A percentile compares a stretch with the other conserved stretches of the same genome.
Conservation (phyloP, 306 rosid species). For the Citrullus colocynthis region DNA sequence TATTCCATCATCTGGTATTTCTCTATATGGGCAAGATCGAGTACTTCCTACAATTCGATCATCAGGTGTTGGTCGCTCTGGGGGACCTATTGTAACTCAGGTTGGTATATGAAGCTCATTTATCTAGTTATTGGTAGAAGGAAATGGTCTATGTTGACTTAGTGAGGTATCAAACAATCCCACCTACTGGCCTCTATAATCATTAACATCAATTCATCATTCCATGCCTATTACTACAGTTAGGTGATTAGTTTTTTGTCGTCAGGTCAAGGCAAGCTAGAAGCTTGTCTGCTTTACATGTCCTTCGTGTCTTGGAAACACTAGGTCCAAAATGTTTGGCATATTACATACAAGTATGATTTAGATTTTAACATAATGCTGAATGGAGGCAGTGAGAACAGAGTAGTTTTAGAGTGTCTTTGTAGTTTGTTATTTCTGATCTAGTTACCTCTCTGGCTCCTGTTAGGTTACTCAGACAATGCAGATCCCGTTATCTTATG, state of each 20-base stretch:
- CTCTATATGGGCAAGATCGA: slow-evolving; percentile 61
- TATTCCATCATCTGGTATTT: slow-evolving; percentile 46
- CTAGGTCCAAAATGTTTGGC: background rate
- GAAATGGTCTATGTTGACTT: background rate
- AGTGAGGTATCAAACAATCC: background rate
- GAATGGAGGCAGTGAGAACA: background rate
- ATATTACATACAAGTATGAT: background rate
- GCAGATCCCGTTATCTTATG: slow-evolving; percentile 93
- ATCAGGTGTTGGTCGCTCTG: slow-evolving; percentile 52
- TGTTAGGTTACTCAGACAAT: slow-evolving; percentile 82
- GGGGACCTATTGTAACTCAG: slow-evolving; percentile 80
- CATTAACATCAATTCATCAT: background rate
- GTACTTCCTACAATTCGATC: slow-evolving; percentile 59
- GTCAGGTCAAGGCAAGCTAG: background rate
- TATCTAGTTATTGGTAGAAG: background rate
- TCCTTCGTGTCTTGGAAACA: background rate
- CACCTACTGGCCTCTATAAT: background rate
- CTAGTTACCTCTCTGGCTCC: background rate
- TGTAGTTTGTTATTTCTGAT: background rate
- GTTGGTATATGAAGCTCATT: slow-evolving; percentile 27
- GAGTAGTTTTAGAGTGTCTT: background rate
- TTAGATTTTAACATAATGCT: background rate
- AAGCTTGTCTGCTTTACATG: background rate
- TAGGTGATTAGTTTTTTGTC: background rate
- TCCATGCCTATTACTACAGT: background rate